Evolutionary conservation across 1,139 yeast genomes (phyloP).

Genomic region (Meyerozyma smithsonii): DNA sequence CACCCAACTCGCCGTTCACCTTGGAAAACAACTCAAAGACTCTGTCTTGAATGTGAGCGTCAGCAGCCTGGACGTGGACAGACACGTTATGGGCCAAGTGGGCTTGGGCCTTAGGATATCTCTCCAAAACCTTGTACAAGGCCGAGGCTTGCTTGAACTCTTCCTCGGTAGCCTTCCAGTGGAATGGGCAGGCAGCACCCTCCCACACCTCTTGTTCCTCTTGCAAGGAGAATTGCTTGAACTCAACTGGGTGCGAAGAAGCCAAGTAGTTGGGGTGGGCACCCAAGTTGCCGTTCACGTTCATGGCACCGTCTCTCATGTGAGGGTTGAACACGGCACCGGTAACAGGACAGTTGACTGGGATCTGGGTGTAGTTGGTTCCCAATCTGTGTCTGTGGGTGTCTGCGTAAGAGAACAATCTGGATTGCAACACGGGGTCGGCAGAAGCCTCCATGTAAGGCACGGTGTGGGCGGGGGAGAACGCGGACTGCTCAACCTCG

Average conservation of each 20-base stretch:
- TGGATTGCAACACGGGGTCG: conserved; percentile 82
- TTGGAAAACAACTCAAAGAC: conserved; percentile 74
- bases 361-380: conserved; percentile 65
- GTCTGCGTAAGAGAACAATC: conserved; percentile 82
- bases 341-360: conserved; percentile 62
- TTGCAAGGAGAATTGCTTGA: conserved; percentile 38
- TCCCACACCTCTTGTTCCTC: conserved; percentile 80
- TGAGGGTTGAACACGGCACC: conserved; percentile 52
- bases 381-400: conserved; percentile 70
- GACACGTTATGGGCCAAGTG: conserved; percentile 83
- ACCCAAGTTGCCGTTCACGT: conserved; percentile 82
- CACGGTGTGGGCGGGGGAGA: conserved; percentile 78
- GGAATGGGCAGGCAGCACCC: conserved; percentile 85
- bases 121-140: conserved; percentile 73
- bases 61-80: conserved; percentile 66
- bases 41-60: conserved; percentile 71
- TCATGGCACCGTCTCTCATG: conserved; percentile 86
- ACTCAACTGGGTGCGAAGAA: conserved; percentile 52
- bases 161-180: conserved; percentile 69
- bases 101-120: conserved; percentile 73
- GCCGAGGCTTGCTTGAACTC: conserved; percentile 67
- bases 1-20: conserved; percentile 63
- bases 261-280: conserved; percentile 75
- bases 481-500: conserved; percentile 79
- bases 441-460: conserved; percentile 84